Percentiles rank a stretch among this genome's conserved stretches.
These are phyloP conservation scores for Phytophthora sp. DNA, from an alignment of 352 stramenopile genomes.

Conservation along the genomic window DNA sequence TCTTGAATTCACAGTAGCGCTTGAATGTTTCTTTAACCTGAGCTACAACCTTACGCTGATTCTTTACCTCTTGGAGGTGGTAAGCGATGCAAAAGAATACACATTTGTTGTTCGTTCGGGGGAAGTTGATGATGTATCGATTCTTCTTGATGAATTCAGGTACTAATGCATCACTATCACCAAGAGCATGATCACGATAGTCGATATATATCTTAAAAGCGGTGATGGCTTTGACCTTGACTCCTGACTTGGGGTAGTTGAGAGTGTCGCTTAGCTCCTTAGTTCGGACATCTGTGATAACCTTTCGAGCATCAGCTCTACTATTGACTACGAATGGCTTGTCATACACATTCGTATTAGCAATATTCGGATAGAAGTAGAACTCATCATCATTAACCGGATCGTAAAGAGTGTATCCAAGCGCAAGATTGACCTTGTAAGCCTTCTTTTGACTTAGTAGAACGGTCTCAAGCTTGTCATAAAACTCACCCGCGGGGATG, in stretches of 20 bases:
- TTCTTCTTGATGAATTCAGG: conserved; percentile 20
- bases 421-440: conserved; percentile 22
- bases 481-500: conserved; percentile 2
- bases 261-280: conserved; percentile 10
- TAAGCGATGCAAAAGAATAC: conserved; percentile 21
- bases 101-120: conserved; percentile 4
- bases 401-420: conserved; percentile 14
- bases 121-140: conserved; percentile 18
- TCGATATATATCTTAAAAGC: conserved; percentile 12
- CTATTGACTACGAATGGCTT: conserved; percentile 14
- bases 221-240: conserved; percentile 8
- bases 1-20: no score
- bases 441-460: conserved; percentile 3
- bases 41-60: not conserved
- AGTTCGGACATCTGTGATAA: not conserved
- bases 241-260: not conserved
- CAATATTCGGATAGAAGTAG: not conserved
- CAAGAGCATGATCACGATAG: conserved; percentile 19
- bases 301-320: not conserved
- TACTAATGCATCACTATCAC: conserved; percentile 12
- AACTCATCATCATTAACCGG: not conserved
- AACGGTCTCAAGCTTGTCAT: conserved; percentile 11
- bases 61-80: not conserved
- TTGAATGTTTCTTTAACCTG: no score
- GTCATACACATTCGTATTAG: conserved; percentile 13